phyloP scores from a whole-genome alignment of 805 yeast genomes.

The Candida vartiovaarae region DNA sequence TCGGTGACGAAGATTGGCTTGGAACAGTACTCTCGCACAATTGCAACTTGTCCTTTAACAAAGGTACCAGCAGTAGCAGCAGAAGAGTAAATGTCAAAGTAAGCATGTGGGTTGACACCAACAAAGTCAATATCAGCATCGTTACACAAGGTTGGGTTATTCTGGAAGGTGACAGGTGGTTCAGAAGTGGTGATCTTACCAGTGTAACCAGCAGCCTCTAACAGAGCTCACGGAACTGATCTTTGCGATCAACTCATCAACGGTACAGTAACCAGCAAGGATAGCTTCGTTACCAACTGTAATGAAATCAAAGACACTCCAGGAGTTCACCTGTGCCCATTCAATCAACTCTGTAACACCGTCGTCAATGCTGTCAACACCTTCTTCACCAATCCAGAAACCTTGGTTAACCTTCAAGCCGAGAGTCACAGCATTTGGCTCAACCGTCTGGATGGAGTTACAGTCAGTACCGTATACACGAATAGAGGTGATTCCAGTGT shows the following conservation, averaged over 20 bases:
- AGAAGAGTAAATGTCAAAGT: slow-evolving; percentile 56
- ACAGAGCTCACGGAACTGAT: slow-evolving; percentile 52
- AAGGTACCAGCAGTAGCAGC: slow-evolving; percentile 71
- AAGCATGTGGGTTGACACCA: slow-evolving; percentile 83
- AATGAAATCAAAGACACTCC: slow-evolving; percentile 71
- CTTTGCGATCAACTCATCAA: slow-evolving; percentile 54
- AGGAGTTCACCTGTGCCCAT: slow-evolving; percentile 42
- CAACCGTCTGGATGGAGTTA: slow-evolving; percentile 54
- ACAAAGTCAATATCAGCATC: slow-evolving; percentile 67
- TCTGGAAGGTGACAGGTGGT: slow-evolving; percentile 70
- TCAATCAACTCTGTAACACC: slow-evolving; percentile 47
- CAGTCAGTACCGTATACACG: slow-evolving; percentile 90
- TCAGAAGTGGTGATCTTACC: slow-evolving; percentile 82
- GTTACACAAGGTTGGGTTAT: slow-evolving; percentile 62
- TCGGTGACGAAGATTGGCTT: slow-evolving; percentile 62
- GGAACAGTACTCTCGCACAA: slow-evolving; percentile 50
- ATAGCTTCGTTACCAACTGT: slow-evolving; percentile 90
- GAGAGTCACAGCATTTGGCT: slow-evolving; percentile 48
- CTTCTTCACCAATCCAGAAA: slow-evolving; percentile 63
- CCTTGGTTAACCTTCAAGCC: slow-evolving; percentile 83
- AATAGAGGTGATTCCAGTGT: slow-evolving; percentile 56
- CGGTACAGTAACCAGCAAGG: slow-evolving; percentile 52
- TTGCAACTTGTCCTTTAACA: slow-evolving; percentile 51
- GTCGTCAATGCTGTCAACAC: slow-evolving; percentile 63
- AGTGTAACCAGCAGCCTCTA: slow-evolving; percentile 63